Conservation (phyloP, 768 basidiomycete species). For the Hortiboletus flavorubellus region DNA sequence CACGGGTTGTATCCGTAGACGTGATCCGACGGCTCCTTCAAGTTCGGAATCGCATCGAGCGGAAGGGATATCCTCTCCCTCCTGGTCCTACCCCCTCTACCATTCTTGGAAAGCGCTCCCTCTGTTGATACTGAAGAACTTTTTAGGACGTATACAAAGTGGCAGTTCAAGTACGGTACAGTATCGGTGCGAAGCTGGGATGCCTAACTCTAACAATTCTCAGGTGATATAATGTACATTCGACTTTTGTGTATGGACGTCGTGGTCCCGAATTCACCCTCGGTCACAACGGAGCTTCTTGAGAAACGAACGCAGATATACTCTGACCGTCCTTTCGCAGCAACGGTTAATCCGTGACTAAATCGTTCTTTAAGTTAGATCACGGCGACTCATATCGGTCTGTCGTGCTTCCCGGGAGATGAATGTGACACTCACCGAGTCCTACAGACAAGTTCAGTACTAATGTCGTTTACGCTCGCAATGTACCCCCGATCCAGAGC, state of each 20-base stretch:
- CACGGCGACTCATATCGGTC: neutral
- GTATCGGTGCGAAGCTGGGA: neutral
- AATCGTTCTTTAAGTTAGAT: neutral
- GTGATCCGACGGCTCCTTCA: slow-evolving; percentile 1
- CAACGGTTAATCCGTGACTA: slow-evolving; percentile 16
- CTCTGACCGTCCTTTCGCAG: slow-evolving; percentile 45
- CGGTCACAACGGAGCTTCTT: slow-evolving; percentile 43
- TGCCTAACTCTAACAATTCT: neutral
- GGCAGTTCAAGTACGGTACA: neutral
- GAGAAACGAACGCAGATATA: slow-evolving; percentile 46
- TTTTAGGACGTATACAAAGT: neutral
- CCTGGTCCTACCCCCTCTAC: slow-evolving; percentile 20
- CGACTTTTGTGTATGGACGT: slow-evolving; percentile 43
- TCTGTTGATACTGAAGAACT: slow-evolving; percentile 14
- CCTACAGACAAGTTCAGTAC: too few relatives aligned
- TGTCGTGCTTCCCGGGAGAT: neutral
- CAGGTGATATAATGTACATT: slow-evolving; percentile 47
- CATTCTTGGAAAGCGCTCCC: slow-evolving; percentile 19
- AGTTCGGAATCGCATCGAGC: slow-evolving; percentile 5
- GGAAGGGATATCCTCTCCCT: slow-evolving; percentile 15
- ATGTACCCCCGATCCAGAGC: too few relatives aligned
- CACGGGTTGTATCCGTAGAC: neutral
- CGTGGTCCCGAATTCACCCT: slow-evolving; percentile 44
- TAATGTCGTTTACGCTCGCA: too few relatives aligned
- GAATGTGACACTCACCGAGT: neutral